Evolutionary conservation across 139 green algal species (phyloP).

Genomic region (Tetradesmus lagerheimii): DNA sequence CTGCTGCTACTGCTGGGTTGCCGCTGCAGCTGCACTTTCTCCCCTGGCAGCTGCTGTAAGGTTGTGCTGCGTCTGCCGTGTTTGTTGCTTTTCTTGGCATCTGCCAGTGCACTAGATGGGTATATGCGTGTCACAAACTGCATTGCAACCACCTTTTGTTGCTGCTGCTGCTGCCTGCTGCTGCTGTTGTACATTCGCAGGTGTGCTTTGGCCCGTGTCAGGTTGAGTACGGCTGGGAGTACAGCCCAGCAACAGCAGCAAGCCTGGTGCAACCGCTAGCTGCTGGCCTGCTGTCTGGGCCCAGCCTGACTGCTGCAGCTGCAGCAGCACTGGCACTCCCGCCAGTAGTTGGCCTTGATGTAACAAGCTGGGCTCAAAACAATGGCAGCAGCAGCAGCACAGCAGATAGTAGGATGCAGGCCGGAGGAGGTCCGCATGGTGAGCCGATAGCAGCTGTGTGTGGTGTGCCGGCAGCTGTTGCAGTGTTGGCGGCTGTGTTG

Average conservation of each 20-base stretch:
- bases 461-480: not conserved
- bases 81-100: too few species aligned
- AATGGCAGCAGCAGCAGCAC: not conserved
- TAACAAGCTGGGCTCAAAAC: not conserved
- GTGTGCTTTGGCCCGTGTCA: conserved; percentile 36
- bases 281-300: not conserved
- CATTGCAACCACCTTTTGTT: too few species aligned
- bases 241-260: conserved; percentile 11
- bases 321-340: conserved; percentile 1
- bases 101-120: too few species aligned
- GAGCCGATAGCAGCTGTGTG: not conserved
- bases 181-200: not conserved
- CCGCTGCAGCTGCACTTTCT: too few species aligned
- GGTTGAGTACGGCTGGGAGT: conserved; percentile 30
- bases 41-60: too few species aligned
- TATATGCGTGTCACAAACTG: too few species aligned
- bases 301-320: conserved; percentile 28
- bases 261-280: conserved; percentile 15
- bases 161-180: too few species aligned
- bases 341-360: conserved; percentile 11
- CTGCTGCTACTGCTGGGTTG: too few species aligned
- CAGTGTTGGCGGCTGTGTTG: not conserved
- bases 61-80: not conserved
- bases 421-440: too few species aligned
- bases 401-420: not conserved